Evolutionary conservation across 129 eudicot genomes (phyloP).

Genomic region (Scalesia atractyloides): DNA sequence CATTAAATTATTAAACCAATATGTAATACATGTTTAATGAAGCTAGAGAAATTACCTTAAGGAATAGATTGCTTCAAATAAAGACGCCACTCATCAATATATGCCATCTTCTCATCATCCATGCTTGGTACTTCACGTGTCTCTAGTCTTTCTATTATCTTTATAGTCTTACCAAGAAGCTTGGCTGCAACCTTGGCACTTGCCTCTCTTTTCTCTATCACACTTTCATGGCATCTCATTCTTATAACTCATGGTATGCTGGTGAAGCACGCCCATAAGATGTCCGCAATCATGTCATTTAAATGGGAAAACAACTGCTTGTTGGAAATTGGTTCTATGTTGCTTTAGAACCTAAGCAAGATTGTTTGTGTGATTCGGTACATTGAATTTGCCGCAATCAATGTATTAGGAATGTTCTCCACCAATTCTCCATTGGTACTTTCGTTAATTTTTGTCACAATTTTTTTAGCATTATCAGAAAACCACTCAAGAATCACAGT

Average conservation of each 20-base stretch:
- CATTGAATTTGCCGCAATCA: slow-evolving; percentile 49
- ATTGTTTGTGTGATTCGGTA: neutral
- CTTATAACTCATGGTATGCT: slow-evolving; percentile 26
- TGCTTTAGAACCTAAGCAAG: no score
- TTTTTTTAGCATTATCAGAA: slow-evolving; percentile 15
- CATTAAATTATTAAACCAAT: no score
- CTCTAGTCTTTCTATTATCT: slow-evolving; percentile 23
- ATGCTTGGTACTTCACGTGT: slow-evolving; percentile 11
- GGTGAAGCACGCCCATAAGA: slow-evolving; percentile 27
- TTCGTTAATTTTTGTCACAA: neutral
- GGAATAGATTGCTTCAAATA: slow-evolving; percentile 6
- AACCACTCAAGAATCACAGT: slow-evolving; percentile 29
- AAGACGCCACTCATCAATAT: slow-evolving; percentile 24
- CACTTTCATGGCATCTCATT: slow-evolving; percentile 23
- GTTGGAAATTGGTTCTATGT: neutral
- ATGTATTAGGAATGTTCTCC: neutral
- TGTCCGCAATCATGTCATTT: slow-evolving; percentile 29
- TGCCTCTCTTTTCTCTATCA: neutral
- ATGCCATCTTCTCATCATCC: slow-evolving; percentile 24
- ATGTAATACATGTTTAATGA: no score
- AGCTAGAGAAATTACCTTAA: no score
- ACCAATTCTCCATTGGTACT: neutral
- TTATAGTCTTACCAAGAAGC: slow-evolving; percentile 35
- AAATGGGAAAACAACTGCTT: neutral
- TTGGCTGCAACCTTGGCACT: slow-evolving; percentile 15